phyloP scores from a whole-genome alignment of 106 monocot species.

The Allium sativum region DNA sequence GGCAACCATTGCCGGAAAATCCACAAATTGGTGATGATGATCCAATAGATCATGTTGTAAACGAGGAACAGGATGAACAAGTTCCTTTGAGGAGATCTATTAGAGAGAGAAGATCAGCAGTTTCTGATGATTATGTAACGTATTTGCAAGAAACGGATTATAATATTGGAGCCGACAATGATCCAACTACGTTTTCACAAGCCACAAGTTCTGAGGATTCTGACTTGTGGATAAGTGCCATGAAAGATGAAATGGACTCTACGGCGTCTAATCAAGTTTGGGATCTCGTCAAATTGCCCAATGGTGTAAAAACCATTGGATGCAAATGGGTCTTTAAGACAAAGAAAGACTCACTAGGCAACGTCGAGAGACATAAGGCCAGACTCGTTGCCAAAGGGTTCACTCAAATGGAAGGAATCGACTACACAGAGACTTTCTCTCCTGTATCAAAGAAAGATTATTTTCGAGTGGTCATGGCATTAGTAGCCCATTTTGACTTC shows the following conservation, averaged over 20 bases:
- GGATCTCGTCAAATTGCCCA: background rate
- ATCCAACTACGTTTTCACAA: background rate
- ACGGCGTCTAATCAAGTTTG: background rate
- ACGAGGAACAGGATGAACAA: background rate
- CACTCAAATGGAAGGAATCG: background rate
- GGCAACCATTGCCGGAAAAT: background rate
- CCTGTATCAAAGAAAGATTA: background rate
- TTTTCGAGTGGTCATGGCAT: too few relatives aligned
- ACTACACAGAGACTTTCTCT: background rate
- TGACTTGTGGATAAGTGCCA: background rate
- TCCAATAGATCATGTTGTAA: background rate
- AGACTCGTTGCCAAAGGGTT: background rate
- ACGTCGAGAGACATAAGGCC: background rate
- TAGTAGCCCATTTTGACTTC: too few relatives aligned
- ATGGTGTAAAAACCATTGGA: slow-evolving; percentile 1
- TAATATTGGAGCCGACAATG: background rate
- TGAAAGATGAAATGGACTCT: background rate
- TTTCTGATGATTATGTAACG: slow-evolving; percentile 1
- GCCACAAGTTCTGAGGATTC: background rate
- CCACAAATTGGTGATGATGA: background rate
- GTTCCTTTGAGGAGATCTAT: background rate
- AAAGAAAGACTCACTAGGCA: background rate
- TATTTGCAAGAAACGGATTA: slow-evolving; percentile 3
- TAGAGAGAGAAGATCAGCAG: background rate
- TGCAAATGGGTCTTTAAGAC: background rate